Percentiles rank a stretch among this genome's conserved stretches.
Conservation (phyloP, 2,329 filamentous ascomycete genomes). For the Pseudofabraea citricarpa region DNA sequence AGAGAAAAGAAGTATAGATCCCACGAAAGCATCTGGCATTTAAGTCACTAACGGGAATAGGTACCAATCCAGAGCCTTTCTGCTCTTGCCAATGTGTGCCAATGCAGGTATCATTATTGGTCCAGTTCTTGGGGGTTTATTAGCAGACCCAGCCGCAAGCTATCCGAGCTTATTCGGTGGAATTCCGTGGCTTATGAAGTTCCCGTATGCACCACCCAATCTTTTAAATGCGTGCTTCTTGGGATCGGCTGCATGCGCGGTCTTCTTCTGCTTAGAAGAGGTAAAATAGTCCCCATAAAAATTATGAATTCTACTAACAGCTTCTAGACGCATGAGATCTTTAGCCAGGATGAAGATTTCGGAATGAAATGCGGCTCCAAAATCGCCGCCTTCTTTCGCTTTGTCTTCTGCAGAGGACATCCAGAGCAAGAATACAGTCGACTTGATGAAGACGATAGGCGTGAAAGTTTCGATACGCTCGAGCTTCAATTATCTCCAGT, state of each 20-base stretch:
- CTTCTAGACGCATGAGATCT: conserved; percentile 32
- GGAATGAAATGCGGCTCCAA: conserved; percentile 20
- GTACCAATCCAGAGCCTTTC: conserved; percentile 37
- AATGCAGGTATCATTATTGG: conserved; percentile 48
- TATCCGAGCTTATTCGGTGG: conserved; percentile 34
- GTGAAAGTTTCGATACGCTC: conserved; percentile 6
- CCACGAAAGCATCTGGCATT: not conserved
- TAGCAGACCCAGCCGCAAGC: conserved; percentile 37
- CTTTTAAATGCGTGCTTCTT: conserved; percentile 33
- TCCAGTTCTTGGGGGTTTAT: conserved; percentile 36
- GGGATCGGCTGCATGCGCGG: conserved; percentile 24
- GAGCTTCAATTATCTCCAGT: conserved; percentile 8
- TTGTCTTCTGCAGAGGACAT: conserved; percentile 5
- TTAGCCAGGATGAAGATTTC: conserved; percentile 25
- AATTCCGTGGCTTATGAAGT: conserved; percentile 35
- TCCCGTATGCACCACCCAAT: conserved; percentile 40
- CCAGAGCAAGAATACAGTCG: not conserved
- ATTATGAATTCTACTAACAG: conserved; percentile 1
- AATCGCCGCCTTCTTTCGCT: conserved; percentile 11
- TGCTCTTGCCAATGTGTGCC: conserved; percentile 57
- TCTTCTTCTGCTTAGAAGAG: conserved; percentile 31
- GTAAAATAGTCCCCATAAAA: conserved; percentile 7
- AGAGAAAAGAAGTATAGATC: conserved; percentile 55
- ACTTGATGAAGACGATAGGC: not conserved
- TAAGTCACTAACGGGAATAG: conserved; percentile 8